These are phyloP conservation scores for Goffeauzyma gilvescens DNA, from an alignment of 768 basidiomycete genomes.

Conservation along the genomic window DNA sequence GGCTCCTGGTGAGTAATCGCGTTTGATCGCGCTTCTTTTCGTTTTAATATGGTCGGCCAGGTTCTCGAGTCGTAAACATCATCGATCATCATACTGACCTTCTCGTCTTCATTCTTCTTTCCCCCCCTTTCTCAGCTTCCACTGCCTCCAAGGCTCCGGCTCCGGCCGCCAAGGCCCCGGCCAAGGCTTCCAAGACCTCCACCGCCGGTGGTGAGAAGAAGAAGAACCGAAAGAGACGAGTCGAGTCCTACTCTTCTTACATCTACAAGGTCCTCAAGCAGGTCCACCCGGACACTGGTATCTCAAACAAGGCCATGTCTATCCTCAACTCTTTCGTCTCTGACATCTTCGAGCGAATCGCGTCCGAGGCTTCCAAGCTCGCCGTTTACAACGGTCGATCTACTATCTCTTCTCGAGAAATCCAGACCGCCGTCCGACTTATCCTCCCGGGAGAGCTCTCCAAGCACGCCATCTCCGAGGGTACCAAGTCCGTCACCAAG, in stretches of 20 bases:
- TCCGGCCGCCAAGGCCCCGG: conserved; percentile 38
- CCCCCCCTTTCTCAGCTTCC: conserved; percentile 43
- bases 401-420: conserved; percentile 94
- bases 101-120: neutral
- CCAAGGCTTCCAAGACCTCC: conserved; percentile 46
- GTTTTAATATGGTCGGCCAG: neutral
- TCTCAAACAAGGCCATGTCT: conserved; percentile 91
- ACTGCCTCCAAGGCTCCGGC: conserved; percentile 60
- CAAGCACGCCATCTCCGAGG: conserved; percentile 86
- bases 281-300: conserved; percentile 95
- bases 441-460: conserved; percentile 92
- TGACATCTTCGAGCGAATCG: conserved; percentile 47
- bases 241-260: conserved; percentile 87
- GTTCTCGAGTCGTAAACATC: neutral
- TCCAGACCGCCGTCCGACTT: conserved; percentile 88
- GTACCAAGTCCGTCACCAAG: conserved; percentile 73
- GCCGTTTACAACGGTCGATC: conserved; percentile 97
- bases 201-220: conserved; percentile 51
- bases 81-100: neutral
- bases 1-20: conserved; percentile 16
- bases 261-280: conserved; percentile 78
- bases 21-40: neutral
- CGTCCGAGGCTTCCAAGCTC: conserved; percentile 43
- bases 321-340: conserved; percentile 93
- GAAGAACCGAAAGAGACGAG: conserved; percentile 72